Conservation (phyloP, 352 stramenopile genomes). For the Phytophthora meadii region DNA sequence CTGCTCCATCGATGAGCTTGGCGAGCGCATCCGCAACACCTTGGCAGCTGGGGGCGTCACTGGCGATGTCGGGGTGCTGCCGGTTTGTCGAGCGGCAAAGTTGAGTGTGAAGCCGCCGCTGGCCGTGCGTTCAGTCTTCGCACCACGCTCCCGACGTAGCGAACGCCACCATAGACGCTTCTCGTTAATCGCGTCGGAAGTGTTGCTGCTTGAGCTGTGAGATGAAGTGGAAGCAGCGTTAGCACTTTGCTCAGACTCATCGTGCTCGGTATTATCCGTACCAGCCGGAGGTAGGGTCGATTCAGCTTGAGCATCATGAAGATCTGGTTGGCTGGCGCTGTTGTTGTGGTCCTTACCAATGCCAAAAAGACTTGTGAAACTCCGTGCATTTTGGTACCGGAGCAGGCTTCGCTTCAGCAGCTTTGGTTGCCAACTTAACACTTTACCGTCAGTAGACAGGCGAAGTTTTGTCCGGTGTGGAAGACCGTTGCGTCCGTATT, state of each 20-base stretch:
- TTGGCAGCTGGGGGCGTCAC: constrained; percentile 25
- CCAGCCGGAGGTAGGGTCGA: constrained; percentile 36
- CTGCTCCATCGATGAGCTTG: constrained; percentile 17
- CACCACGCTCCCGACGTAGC: constrained; percentile 61
- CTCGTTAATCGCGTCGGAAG: constrained; percentile 57
- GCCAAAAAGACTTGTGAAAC: constrained; percentile 73
- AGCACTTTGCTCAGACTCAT: constrained; percentile 33
- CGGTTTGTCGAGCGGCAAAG: constrained; percentile 41
- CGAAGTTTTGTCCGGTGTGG: constrained; percentile 80
- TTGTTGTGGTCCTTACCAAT: constrained; percentile 40
- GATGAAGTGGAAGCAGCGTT: constrained; percentile 29
- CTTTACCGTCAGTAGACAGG: constrained; percentile 72
- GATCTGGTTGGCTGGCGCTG: constrained; percentile 47
- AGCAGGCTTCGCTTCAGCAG: constrained; percentile 75
- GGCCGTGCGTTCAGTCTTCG: constrained; percentile 67
- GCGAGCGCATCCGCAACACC: constrained; percentile 18
- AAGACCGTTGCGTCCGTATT: constrained; percentile 82
- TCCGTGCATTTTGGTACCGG: constrained; percentile 76
- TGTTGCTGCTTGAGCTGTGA: constrained; percentile 43
- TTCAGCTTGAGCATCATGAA: constrained; percentile 40
- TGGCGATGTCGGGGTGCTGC: constrained; percentile 45
- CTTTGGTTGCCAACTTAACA: constrained; percentile 81
- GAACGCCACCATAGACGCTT: constrained; percentile 80
- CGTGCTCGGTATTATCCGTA: constrained; percentile 21
- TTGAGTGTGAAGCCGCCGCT: constrained; percentile 71